Base-by-base conservation (phyloP, 768 basidiomycete genomes). In the Mrakia frigida region DNA sequence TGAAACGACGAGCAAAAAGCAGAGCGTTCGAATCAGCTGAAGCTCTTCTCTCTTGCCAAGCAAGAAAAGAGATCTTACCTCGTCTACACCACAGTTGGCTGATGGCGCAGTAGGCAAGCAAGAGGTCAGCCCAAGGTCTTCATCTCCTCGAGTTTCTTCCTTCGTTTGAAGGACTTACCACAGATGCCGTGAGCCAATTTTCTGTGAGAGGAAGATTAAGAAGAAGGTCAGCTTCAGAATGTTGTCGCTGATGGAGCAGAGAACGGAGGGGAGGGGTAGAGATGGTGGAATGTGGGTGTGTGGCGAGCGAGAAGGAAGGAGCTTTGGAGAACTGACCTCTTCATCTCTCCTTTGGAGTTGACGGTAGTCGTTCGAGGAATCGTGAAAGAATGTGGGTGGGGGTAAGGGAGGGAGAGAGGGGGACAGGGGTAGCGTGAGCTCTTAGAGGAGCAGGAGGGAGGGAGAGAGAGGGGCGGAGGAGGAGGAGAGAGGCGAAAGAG, bases 51-150 rank as follows among this genome's bases (percentile, higher is more conserved):
- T 25, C 14, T 25, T 46, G 7, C 23, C 25, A 52, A 14, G 43
- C 41, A 60, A 28, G 65, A 21, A 25, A 9, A 31, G 25, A 14
- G 43, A 31, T 41, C 74, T 25, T 4, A 72, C 70, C 71, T 77
- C 76, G 52, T 77, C 70, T 60, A 71, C 76, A 41, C 76, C 76
- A 53, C 76, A 77, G 60, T 77, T 71, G 61, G 76, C 76, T 77
- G 63, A 50, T 50, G 46, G 46, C 37, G 60, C 53, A 43, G 52
- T 37, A 28, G 63, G 43, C 31, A 41, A 16, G 33, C 41, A n/a
- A n/a, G 28, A 76, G 56, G 6, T 76, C 70, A 71, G 70, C 70
- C 61, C 70, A 56, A 10, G 23, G 28, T 46, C 31, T 68, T 21
- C 33, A 68, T n/a, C 65, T 14, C 18, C 61, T 25, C 28, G 13